These are phyloP conservation scores for Sisymbrium altissimum DNA, from an alignment of 345 rosid species.

Conservation along the genomic window DNA sequence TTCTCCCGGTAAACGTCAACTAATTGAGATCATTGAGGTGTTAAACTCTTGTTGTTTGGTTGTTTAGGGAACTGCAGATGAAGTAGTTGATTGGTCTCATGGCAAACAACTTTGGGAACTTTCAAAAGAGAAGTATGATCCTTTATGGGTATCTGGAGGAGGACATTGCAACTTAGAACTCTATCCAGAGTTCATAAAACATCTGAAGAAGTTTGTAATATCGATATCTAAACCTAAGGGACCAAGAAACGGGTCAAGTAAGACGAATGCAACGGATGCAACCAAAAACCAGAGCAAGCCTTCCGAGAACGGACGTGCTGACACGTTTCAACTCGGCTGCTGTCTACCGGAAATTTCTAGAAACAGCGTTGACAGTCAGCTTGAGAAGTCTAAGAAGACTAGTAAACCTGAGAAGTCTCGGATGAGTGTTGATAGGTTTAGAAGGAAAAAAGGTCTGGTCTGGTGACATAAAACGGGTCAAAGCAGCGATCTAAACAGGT, in stretches of 20 bases:
- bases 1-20: background rate
- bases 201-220: slow-evolving; percentile 77
- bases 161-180: slow-evolving; percentile 97
- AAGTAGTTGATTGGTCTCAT: slow-evolving; percentile 89
- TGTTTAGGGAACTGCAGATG: slow-evolving; percentile 87
- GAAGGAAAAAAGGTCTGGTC: slow-evolving; percentile 66
- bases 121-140: slow-evolving; percentile 79
- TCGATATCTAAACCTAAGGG: slow-evolving; percentile 59
- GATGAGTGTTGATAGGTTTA: slow-evolving; percentile 88
- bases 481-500: background rate
- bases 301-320: slow-evolving; percentile 54
- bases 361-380: slow-evolving; percentile 94
- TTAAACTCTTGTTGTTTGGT: too few relatives aligned
- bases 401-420: slow-evolving; percentile 87
- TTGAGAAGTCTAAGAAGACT: slow-evolving; percentile 83
- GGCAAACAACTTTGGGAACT: slow-evolving; percentile 92
- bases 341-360: slow-evolving; percentile 78
- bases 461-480: slow-evolving; percentile 48
- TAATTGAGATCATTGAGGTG: too few relatives aligned
- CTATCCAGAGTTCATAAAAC: slow-evolving; percentile 83
- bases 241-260: slow-evolving; percentile 39
- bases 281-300: slow-evolving; percentile 47
- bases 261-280: slow-evolving; percentile 31
- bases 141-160: slow-evolving; percentile 87
- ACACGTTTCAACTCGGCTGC: slow-evolving; percentile 63